Evolutionary conservation across 176 grass and related monocot genomes (phyloP), one percentile per base, ranked within the genome.

Genomic region (Paspalum vaginatum): DNA sequence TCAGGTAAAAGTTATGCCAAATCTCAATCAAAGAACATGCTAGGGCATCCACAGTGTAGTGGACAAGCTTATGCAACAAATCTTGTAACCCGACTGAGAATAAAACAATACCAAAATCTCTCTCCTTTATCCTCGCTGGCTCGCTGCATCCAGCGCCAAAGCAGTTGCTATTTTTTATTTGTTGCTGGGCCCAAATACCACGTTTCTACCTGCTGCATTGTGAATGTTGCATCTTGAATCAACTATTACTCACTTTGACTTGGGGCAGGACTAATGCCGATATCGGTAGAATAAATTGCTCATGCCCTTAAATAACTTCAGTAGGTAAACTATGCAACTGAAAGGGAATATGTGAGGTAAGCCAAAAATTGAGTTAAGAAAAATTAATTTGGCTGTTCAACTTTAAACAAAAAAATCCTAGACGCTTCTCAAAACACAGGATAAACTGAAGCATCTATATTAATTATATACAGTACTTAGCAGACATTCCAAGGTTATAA

Each of bases 401-500:
- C 8, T 32, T 25, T 14, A 21, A 65, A 56, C 16, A 57, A 66
- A 57, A 66, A 84, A 17, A 2, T 44, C 22, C 25, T 40, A 73
- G 13, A 73, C 61, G 27, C 45, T 79, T 72, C 22, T 43, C 59
- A 45, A 76, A 15, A 69, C 37, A 17, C 20, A 60, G 16, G 68
- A 70, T 70, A 62, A 70, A 32, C 27, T 42, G 38, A 53, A 70
- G 11, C 65, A 78, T 24, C 0, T 27, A n/a, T 11, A 51, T n/a
- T 57, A 52, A 69, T 60, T 25, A 68, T 59, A 54, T 67, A 47
- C 52, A 50, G 26, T 21, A 15, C 61, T 54, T 55, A 77, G 53
- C 63, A 69, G 24, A 50, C n/a, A 51, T 77, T 77, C 17, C 45
- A 64, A 69, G 43, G 2, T 65, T 55, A 72, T 46, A 57, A 65